phyloP scores from a whole-genome alignment of 768 basidiomycete species.

The Trametes sanguinea region DNA sequence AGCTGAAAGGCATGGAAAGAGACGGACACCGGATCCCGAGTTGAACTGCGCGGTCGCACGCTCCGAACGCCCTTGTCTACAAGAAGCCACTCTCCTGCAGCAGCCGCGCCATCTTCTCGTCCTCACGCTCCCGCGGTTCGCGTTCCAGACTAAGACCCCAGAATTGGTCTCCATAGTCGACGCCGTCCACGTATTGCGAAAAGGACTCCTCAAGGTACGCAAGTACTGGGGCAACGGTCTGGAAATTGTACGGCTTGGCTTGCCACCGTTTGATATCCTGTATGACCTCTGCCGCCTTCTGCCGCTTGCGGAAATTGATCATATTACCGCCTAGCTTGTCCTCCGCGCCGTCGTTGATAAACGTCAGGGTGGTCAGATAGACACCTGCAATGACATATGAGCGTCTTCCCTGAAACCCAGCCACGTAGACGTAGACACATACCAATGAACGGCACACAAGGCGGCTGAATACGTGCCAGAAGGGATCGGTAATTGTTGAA shows the following conservation, averaged over 20 bases:
- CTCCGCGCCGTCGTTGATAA: conserved; percentile 95
- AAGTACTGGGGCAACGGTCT: conserved; percentile 63
- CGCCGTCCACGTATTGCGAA: conserved; percentile 65
- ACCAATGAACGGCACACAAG: conserved; percentile 98
- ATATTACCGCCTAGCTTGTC: conserved; percentile 77
- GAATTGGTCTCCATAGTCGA: conserved; percentile 72
- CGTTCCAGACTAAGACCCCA: conserved; percentile 86
- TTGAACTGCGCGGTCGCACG: no score
- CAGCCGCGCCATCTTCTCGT: conserved; percentile 93
- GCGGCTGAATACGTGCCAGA: conserved; percentile 81
- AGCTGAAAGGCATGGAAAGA: background rate
- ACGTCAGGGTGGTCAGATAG: conserved; percentile 94
- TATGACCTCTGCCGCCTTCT: conserved; percentile 95
- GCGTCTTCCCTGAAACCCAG: background rate
- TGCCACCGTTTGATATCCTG: conserved; percentile 98
- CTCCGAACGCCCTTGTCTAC: conserved; percentile 9
- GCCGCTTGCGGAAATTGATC: conserved; percentile 95
- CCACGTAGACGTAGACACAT: conserved; percentile 25
- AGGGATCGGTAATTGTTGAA: conserved; percentile 89
- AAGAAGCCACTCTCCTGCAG: conserved; percentile 84
- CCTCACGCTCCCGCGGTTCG: conserved; percentile 93
- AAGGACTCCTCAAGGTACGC: conserved; percentile 80
- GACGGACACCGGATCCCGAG: background rate
- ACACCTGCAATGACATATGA: conserved; percentile 60
- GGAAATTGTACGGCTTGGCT: conserved; percentile 84